Percentiles rank a stretch among this genome's conserved stretches.
Evolutionary conservation across 2,329 filamentous ascomycete species (phyloP).

Genomic region (Paraconiothyrium brasiliense): DNA sequence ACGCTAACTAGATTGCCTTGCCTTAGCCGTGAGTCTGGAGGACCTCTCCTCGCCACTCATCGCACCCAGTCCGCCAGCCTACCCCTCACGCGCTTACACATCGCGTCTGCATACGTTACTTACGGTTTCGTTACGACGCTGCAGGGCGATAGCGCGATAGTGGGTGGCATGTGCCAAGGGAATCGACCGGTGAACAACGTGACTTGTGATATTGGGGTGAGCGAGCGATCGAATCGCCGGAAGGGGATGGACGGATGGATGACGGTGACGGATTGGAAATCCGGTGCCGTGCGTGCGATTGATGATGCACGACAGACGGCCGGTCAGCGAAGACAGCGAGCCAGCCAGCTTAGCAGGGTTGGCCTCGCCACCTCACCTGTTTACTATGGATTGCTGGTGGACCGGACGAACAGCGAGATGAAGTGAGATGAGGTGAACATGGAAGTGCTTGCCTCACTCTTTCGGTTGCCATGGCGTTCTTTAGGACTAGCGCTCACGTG

Average conservation of each 20-base stretch:
- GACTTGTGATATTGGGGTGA: slow-evolving; percentile 2
- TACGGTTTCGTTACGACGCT: not conserved
- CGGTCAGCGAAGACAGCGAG: not conserved
- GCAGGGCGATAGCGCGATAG: not conserved
- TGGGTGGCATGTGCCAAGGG: not conserved
- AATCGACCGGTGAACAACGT: slow-evolving; percentile 13
- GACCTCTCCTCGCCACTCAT: slow-evolving; percentile 2
- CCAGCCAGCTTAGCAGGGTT: not conserved
- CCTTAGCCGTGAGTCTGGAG: slow-evolving; percentile 5
- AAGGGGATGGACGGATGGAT: not conserved
- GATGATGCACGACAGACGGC: not conserved
- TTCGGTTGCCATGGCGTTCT: not conserved
- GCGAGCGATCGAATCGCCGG: not conserved
- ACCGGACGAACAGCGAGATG: not conserved
- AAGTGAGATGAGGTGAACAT: not conserved
- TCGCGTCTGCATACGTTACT: not conserved
- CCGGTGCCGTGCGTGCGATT: not conserved
- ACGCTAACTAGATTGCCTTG: slow-evolving; percentile 7
- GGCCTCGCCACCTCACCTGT: not conserved
- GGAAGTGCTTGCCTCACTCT: not conserved
- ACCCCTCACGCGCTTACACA: slow-evolving; percentile 3
- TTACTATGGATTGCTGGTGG: not conserved
- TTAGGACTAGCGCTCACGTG: not conserved
- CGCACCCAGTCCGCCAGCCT: not conserved
- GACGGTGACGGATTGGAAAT: not conserved